A percentile compares a stretch with the other conserved stretches of the same genome.
These are phyloP conservation scores for Botryosphaeria agaves DNA, from an alignment of 2,329 filamentous ascomycete species.

Conservation along the genomic window DNA sequence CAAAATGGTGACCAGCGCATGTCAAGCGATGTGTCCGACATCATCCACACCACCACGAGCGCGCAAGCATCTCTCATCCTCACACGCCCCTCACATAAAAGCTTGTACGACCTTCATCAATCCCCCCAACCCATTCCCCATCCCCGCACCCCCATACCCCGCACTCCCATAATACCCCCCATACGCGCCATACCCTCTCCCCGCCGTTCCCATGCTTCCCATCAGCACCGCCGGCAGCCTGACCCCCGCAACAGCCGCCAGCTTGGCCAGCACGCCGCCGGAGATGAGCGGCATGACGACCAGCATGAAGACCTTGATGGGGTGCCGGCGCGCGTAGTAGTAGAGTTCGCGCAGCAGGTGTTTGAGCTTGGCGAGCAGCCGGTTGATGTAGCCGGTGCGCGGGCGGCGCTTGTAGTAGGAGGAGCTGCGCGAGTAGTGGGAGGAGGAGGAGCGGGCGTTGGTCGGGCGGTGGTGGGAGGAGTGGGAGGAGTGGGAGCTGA, in stretches of 20 bases:
- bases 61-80: no score
- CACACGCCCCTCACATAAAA: slow-evolving; percentile 30
- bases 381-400: slow-evolving; percentile 59
- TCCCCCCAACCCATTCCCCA: slow-evolving; percentile 21
- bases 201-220: slow-evolving; percentile 9
- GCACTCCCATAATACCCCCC: slow-evolving; percentile 27
- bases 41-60: no score
- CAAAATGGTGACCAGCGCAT: no score
- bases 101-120: slow-evolving; percentile 33
- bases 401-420: slow-evolving; percentile 68
- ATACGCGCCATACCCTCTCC: slow-evolving; percentile 9
- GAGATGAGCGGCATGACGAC: slow-evolving; percentile 75
- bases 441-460: slow-evolving; percentile 15
- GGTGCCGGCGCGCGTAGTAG: slow-evolving; percentile 68
- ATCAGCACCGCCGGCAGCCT: slow-evolving; percentile 39
- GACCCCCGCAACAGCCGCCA: slow-evolving; percentile 66
- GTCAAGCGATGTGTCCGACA: no score
- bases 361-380: slow-evolving; percentile 57
- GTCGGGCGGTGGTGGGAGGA: slow-evolving; percentile 11
- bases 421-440: slow-evolving; percentile 27
- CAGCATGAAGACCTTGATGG: slow-evolving; percentile 71
- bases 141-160: slow-evolving; percentile 21
- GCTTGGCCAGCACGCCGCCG: slow-evolving; percentile 61
- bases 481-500: neutral
- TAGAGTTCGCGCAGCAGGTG: slow-evolving; percentile 65